A percentile compares a stretch with the other conserved stretches of the same genome.
phyloP scores from a whole-genome alignment of 2,329 filamentous ascomycete species.

The Xylaria sp. region DNA sequence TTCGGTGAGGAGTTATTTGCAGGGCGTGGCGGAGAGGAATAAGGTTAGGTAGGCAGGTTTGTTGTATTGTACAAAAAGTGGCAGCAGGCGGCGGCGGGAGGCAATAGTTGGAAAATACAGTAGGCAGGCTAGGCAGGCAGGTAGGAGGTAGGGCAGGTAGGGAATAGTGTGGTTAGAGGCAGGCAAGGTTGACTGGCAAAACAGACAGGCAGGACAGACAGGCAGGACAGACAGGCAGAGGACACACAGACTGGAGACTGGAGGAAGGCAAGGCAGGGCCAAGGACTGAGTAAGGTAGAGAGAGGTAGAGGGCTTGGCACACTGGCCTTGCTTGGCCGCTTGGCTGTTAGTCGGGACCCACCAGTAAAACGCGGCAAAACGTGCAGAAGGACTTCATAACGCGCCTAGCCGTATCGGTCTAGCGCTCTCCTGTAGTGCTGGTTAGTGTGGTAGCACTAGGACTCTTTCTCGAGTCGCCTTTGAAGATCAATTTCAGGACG shows the following conservation, averaged over 20 bases:
- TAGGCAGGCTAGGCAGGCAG: background rate
- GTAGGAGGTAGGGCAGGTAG: constrained; percentile 11
- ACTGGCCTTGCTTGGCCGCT: no score
- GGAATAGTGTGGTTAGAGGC: constrained; percentile 10
- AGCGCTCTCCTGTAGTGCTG: constrained; percentile 1
- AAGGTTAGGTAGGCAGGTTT: background rate
- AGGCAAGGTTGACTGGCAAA: constrained; percentile 8
- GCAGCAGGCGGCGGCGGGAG: background rate
- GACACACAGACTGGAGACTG: no score
- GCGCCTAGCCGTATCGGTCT: constrained; percentile 9
- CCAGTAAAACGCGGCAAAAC: background rate
- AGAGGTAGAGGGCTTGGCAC: constrained; percentile 10
- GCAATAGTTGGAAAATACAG: background rate
- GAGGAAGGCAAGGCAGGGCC: no score
- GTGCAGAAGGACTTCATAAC: background rate
- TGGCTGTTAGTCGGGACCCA: background rate
- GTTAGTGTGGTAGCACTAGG: constrained; percentile 28
- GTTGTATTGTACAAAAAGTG: background rate
- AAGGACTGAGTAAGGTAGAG: background rate
- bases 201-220: constrained; percentile 15
- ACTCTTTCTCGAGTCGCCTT: constrained; percentile 28
- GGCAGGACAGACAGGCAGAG: no score
- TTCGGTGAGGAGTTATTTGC: constrained; percentile 22
- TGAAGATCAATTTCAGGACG: constrained; percentile 29
- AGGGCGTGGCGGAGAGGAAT: constrained; percentile 13